Conservation (phyloP, 2,329 filamentous ascomycete species). For the Penicillium griseofulvum region DNA sequence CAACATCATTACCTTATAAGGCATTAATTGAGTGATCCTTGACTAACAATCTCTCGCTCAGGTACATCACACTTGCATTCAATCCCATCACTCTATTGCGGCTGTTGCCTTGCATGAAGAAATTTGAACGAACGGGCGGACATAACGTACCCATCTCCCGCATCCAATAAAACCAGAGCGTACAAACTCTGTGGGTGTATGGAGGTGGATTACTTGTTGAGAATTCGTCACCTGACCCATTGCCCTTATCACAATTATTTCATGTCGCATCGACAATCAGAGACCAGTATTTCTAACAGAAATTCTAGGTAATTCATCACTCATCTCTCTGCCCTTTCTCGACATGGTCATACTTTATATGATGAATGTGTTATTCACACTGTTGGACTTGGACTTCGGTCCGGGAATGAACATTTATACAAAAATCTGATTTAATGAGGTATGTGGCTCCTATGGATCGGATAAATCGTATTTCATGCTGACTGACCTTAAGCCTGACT, state of each 20-base stretch:
- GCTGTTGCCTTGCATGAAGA: conserved; percentile 53
- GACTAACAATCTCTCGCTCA: conserved; percentile 33
- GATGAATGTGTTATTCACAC: conserved; percentile 69
- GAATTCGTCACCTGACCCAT: conserved; percentile 63
- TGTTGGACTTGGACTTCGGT: conserved; percentile 61
- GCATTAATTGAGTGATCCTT: conserved; percentile 21
- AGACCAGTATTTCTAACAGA: conserved; percentile 20
- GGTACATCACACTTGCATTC: conserved; percentile 30
- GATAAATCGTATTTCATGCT: conserved; percentile 24
- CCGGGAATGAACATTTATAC: conserved; percentile 60
- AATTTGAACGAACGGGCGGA: conserved; percentile 68
- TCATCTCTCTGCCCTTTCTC: conserved; percentile 15
- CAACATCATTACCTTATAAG: conserved; percentile 16
- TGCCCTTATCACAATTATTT: conserved; percentile 22
- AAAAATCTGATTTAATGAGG: conserved; percentile 74
- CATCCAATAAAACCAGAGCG: conserved; percentile 56
- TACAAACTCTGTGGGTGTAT: conserved; percentile 64
- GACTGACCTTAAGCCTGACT: conserved; percentile 41
- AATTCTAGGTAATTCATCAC: conserved; percentile 27
- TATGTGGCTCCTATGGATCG: conserved; percentile 28
- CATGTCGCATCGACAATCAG: conserved; percentile 11
- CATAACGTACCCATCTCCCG: conserved; percentile 56
- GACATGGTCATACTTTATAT: conserved; percentile 48
- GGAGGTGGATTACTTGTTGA: conserved; percentile 62
- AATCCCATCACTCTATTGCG: conserved; percentile 17